Evolutionary conservation across 345 rosid genomes (phyloP), one percentile per base, ranked within the genome.

Genomic region (Bruguiera parviflora): DNA sequence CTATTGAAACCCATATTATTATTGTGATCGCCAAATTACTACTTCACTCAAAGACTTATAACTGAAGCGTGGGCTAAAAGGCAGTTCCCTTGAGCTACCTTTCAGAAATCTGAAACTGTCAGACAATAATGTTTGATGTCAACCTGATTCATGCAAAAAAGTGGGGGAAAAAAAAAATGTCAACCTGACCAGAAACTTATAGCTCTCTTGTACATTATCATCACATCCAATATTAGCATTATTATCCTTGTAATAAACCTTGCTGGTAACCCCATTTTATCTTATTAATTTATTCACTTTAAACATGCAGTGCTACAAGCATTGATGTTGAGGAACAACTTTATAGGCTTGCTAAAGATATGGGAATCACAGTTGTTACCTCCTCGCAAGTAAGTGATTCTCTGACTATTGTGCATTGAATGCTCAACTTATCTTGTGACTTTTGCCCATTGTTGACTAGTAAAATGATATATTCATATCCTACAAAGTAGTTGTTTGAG

Each of bases 301-400:
- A 55, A 46, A 56, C 49, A 71, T 62, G 77, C 85, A 94, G 99
- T 46, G 99, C 99, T 5, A 94, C 97, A 0, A 94, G 99, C 78
- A 92, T 94, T 61, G 99, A 94, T 72, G 96, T 94, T 16, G 99
- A 94, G 86, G 97, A 94, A 77, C 97, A 92, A 77, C 95, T 94
- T 65, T 94, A 94, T 71, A 81, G 84, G 82, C 82, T 89, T 81
- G 97, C 97, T 49, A 78, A 69, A 43, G 90, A 90, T 19, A 79
- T 85, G 93, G 93, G 89, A 53, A 89, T 94, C 76, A 94, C 97
- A 11, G 86, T 94, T 75, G 79, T 92, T 69, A 94, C 99, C 63
- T 92, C 99, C 66, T 94, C 99, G 2, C 99, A 94, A 80, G 99
- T 87, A 80, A 86, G 83, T 74, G 65, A 39, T 24, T 53, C 63